A percentile compares a stretch with the other conserved stretches of the same genome.
Conservation (phyloP, 1,284 basidiomycete genomes). For the Ceratobasidium papillatum region DNA sequence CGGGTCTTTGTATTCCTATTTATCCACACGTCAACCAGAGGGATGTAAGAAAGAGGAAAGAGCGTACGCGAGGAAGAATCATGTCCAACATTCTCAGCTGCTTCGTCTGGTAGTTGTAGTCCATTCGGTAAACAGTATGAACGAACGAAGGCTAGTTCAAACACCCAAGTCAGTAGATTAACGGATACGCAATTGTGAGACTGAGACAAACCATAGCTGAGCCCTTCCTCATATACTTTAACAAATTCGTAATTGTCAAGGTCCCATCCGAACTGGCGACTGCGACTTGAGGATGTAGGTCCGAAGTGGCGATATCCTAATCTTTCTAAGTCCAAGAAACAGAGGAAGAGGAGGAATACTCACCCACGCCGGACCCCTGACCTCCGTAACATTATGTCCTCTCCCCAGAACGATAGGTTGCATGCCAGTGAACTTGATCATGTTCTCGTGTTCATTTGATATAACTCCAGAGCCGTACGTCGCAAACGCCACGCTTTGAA, state of each 20-base stretch:
- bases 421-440: conserved; percentile 74
- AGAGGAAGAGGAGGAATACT: conserved; percentile 46
- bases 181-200: background rate
- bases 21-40: background rate
- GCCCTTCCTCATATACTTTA: conserved; percentile 72
- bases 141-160: conserved; percentile 71
- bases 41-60: background rate
- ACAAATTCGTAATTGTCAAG: conserved; percentile 73
- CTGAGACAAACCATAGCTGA: conserved; percentile 66
- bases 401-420: conserved; percentile 76
- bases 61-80: conserved; percentile 73
- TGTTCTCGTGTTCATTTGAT: conserved; percentile 80
- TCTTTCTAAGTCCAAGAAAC: background rate
- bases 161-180: background rate
- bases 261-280: conserved; percentile 84
- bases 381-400: conserved; percentile 74
- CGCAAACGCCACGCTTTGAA: conserved; percentile 71
- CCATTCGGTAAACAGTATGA: conserved; percentile 85
- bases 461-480: conserved; percentile 70
- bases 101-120: conserved; percentile 76
- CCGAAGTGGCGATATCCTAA: conserved; percentile 77
- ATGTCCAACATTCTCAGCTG: conserved; percentile 86
- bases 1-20: conserved; percentile 12
- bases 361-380: conserved; percentile 83
- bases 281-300: conserved; percentile 86